These are phyloP conservation scores for Exophiala viscosa DNA, from an alignment of 2,329 filamentous ascomycete genomes.

Conservation along the genomic window DNA sequence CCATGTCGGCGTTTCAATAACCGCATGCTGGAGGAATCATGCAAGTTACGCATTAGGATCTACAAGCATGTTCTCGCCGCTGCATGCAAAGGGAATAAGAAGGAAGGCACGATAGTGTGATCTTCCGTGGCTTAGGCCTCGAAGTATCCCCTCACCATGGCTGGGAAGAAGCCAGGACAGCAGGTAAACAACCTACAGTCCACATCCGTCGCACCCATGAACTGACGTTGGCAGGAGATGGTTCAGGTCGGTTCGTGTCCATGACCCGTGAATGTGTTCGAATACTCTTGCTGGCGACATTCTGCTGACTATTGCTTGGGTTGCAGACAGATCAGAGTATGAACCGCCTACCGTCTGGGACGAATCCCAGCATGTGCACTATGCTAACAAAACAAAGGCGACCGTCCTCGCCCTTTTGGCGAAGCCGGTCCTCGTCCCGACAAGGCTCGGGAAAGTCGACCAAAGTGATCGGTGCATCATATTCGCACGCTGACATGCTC, in stretches of 20 bases:
- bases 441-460: conserved; percentile 56
- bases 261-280: conserved; percentile 5
- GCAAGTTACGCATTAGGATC: background rate
- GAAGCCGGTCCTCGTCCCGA: conserved; percentile 54
- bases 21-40: background rate
- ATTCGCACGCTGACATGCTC: conserved; percentile 92
- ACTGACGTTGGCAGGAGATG: conserved; percentile 71
- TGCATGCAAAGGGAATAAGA: conserved; percentile 19
- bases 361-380: conserved; percentile 3
- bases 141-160: conserved; percentile 31
- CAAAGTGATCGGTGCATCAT: conserved; percentile 86
- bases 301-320: conserved; percentile 11
- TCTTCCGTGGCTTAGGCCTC: background rate
- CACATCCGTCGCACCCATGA: background rate
- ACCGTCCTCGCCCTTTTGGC: conserved; percentile 87
- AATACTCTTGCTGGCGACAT: background rate
- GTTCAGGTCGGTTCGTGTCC: conserved; percentile 90
- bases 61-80: conserved; percentile 24
- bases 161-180: conserved; percentile 65
- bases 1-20: background rate
- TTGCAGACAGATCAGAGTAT: conserved; percentile 40
- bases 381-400: conserved; percentile 48
- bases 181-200: conserved; percentile 55
- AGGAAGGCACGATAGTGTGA: conserved; percentile 16
- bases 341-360: conserved; percentile 17